Percentiles rank a stretch among this genome's conserved stretches.
Evolutionary conservation across 495 filamentous ascomycete species (phyloP).

Genomic region (Penicillium ucsense): DNA sequence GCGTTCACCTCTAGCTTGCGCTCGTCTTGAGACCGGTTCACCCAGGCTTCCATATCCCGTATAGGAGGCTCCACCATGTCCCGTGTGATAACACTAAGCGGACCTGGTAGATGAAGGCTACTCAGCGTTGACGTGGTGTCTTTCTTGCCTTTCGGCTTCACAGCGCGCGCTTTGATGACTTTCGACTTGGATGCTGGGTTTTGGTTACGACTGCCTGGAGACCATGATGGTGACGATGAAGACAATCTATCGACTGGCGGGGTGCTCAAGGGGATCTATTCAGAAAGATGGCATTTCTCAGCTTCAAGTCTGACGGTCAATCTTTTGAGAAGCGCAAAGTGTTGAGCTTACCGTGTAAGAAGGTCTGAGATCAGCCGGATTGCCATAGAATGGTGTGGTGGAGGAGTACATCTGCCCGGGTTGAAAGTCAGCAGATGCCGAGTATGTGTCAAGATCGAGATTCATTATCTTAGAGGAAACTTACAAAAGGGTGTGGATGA

Average conservation of each 20-base stretch:
- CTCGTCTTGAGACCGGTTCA: constrained; percentile 57
- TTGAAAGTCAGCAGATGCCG: no score
- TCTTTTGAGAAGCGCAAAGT: not conserved
- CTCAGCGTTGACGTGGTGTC: not conserved
- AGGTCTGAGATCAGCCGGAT: not conserved
- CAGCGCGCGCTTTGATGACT: not conserved
- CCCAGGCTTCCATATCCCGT: constrained; percentile 74
- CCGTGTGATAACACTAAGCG: constrained; percentile 71
- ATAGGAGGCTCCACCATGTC: constrained; percentile 54
- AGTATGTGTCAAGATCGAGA: no score
- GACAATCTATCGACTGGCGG: not conserved
- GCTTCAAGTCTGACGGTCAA: not conserved
- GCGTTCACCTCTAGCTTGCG: constrained; percentile 62
- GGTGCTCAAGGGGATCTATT: not conserved
- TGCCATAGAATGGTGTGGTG: not conserved
- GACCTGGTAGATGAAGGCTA: constrained; percentile 24
- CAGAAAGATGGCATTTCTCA: not conserved
- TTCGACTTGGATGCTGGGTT: constrained; percentile 4
- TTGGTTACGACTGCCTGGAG: not conserved
- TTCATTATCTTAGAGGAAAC: not conserved
- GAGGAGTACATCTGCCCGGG: not conserved
- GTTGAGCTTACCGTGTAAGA: constrained; percentile 1
- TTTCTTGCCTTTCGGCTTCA: not conserved
- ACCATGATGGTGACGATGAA: constrained; percentile 1
- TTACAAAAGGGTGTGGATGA: constrained; percentile 1